A percentile compares a stretch with the other conserved stretches of the same genome.
These are phyloP conservation scores for Eucalyptus regnans DNA, from an alignment of 345 rosid species.

Conservation along the genomic window DNA sequence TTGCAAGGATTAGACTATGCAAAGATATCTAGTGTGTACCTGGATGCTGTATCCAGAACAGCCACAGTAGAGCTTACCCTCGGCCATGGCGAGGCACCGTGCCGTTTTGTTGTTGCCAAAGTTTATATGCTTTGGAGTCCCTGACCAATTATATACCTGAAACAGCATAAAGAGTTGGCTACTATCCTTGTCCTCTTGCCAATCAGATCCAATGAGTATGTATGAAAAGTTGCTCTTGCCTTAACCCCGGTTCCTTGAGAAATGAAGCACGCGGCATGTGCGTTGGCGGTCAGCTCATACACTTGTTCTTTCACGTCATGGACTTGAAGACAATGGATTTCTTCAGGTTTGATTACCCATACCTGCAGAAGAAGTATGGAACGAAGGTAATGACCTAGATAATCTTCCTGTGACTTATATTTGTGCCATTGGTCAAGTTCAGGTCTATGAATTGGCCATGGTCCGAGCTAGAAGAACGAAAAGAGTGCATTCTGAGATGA, in stretches of 20 bases:
- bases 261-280: slow-evolving; percentile 30
- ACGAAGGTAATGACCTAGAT: not conserved
- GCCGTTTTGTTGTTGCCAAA: slow-evolving; percentile 35
- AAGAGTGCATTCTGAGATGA: not conserved
- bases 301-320: slow-evolving; percentile 57
- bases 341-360: slow-evolving; percentile 42
- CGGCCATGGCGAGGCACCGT: slow-evolving; percentile 35
- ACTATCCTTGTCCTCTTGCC: not conserved
- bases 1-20: not conserved
- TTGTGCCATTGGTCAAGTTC: not conserved
- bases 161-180: not conserved
- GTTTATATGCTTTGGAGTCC: slow-evolving; percentile 37
- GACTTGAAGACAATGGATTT: slow-evolving; percentile 47
- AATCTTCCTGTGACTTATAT: not conserved
- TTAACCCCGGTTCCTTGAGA: slow-evolving; percentile 50
- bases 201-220: not conserved
- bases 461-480: not conserved
- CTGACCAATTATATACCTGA: slow-evolving; percentile 57
- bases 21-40: slow-evolving; percentile 6
- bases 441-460: not conserved
- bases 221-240: slow-evolving; percentile 12
- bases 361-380: slow-evolving; percentile 13
- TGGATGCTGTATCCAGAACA: slow-evolving; percentile 47
- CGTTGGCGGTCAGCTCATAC: slow-evolving; percentile 27
- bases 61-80: slow-evolving; percentile 42